A percentile compares a stretch with the other conserved stretches of the same genome.
These are phyloP conservation scores for Cucumis cinereus DNA, from an alignment of 306 rosid species.

Conservation along the genomic window DNA sequence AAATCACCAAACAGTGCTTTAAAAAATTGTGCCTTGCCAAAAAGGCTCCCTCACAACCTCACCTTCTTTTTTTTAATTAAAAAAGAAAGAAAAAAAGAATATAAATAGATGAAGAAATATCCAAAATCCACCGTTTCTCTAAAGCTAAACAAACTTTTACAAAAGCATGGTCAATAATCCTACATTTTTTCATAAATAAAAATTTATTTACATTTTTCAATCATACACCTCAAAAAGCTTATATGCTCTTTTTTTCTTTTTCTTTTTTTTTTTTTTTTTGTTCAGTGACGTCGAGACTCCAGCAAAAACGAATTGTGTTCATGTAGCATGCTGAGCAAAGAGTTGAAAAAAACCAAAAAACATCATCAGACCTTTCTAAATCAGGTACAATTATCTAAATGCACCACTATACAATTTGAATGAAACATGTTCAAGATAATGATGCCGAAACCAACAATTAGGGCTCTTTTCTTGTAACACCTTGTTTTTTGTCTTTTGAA, in stretches of 20 bases:
- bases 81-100: not conserved
- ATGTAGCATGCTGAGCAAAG: not conserved
- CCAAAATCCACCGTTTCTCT: not conserved
- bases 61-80: not conserved
- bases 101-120: not conserved
- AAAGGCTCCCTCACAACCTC: not conserved
- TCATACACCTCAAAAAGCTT: not conserved
- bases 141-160: not conserved
- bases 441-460: constrained; percentile 6
- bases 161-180: not conserved
- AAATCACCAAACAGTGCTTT: not conserved
- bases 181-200: not conserved
- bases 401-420: not conserved
- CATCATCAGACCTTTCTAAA: not conserved
- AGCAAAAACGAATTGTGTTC: not conserved
- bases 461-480: not conserved
- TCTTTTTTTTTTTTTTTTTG: not conserved
- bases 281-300: not conserved
- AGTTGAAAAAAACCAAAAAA: not conserved
- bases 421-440: not conserved
- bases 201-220: not conserved
- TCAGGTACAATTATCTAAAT: not conserved
- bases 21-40: not conserved
- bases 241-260: not conserved
- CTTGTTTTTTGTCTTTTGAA: not conserved